These are phyloP conservation scores for Candida vartiovaarae DNA, from an alignment of 805 yeast genomes.

Conservation along the genomic window DNA sequence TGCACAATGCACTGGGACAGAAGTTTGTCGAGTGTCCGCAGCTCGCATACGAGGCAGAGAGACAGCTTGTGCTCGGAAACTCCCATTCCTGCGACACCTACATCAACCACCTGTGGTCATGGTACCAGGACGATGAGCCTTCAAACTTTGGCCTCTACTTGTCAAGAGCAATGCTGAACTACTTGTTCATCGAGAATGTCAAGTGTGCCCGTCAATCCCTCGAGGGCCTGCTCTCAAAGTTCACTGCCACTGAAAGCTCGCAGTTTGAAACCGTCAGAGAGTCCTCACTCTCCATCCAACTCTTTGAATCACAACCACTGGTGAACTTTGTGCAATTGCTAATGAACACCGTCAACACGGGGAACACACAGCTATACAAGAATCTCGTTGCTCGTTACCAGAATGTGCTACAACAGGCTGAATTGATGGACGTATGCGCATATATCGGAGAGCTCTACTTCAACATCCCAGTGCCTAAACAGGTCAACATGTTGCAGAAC, in stretches of 20 bases:
- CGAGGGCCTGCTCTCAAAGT: constrained; percentile 22
- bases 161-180: constrained; percentile 67
- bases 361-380: constrained; percentile 44
- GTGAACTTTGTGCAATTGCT: constrained; percentile 68
- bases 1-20: constrained; percentile 68
- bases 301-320: constrained; percentile 37
- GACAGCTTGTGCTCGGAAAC: constrained; percentile 63
- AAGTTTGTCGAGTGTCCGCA: constrained; percentile 46
- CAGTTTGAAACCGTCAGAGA: constrained; percentile 22
- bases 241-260: constrained; percentile 14
- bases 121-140: constrained; percentile 32
- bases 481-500: constrained; percentile 53
- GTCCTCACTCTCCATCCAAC: constrained; percentile 28
- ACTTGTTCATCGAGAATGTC: constrained; percentile 58
- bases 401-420: constrained; percentile 26
- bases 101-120: constrained; percentile 35
- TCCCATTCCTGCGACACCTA: constrained; percentile 36
- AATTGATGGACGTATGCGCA: constrained; percentile 39
- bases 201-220: constrained; percentile 45
- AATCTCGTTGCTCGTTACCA: constrained; percentile 47
- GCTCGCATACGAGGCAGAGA: constrained; percentile 60
- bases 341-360: constrained; percentile 49
- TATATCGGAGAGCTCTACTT: constrained; percentile 58
- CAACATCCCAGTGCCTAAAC: constrained; percentile 46
- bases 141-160: constrained; percentile 27